Conservation (phyloP, 2,329 filamentous ascomycete genomes). For the Penicillium sp. region DNA sequence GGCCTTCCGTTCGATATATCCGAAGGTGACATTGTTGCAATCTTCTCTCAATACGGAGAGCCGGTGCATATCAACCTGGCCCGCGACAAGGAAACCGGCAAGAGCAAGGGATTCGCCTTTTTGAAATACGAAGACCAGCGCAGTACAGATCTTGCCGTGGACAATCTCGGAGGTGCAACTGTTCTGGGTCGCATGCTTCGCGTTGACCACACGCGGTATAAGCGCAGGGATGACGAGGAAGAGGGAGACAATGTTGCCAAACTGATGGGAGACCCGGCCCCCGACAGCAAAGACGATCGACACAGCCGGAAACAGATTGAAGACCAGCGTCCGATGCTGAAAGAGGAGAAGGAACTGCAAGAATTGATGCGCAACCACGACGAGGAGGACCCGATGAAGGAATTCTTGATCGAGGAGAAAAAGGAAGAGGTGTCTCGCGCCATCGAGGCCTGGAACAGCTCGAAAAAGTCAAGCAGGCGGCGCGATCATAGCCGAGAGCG, state of each 20-base stretch:
- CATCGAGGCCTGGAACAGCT: constrained; percentile 56
- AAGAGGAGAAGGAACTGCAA: constrained; percentile 79
- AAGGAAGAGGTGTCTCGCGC: constrained; percentile 81
- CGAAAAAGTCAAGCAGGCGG: constrained; percentile 45
- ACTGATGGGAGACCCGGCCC: constrained; percentile 50
- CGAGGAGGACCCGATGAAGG: constrained; percentile 97
- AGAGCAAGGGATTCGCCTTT: constrained; percentile 92
- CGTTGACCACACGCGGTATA: constrained; percentile 93
- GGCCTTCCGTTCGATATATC: constrained; percentile 89
- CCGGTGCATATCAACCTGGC: constrained; percentile 90
- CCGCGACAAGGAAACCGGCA: constrained; percentile 94
- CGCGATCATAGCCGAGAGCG: constrained; percentile 41
- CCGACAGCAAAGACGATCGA: constrained; percentile 28
- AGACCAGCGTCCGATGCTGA: constrained; percentile 65
- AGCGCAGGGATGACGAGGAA: constrained; percentile 72
- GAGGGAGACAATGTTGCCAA: constrained; percentile 53
- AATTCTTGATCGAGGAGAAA: constrained; percentile 85
- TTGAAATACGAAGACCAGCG: constrained; percentile 98
- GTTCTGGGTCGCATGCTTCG: constrained; percentile 78
- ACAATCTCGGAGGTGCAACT: constrained; percentile 86
- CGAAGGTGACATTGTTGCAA: constrained; percentile 92
- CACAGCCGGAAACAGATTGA: constrained; percentile 38
- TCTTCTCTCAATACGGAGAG: constrained; percentile 96
- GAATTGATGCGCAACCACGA: constrained; percentile 78
- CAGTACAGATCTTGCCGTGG: constrained; percentile 92